Percentiles rank a stretch among this genome's conserved stretches.
Conservation (phyloP, 441 rosid genomes). For the Pelargonium australe region DNA sequence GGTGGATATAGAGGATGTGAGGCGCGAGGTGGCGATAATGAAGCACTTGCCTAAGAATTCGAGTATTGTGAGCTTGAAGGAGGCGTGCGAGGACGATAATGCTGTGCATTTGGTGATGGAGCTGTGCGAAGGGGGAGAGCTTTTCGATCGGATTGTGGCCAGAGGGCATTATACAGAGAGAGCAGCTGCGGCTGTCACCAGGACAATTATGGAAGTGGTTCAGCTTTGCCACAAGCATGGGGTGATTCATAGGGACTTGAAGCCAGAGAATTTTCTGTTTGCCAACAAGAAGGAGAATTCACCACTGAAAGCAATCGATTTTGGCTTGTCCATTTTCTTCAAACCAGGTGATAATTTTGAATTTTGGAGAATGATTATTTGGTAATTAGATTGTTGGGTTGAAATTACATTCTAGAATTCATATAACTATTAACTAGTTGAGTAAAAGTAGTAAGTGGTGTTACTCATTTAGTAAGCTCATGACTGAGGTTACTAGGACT, state of each 20-base stretch:
- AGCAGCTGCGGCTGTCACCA: constrained; percentile 89
- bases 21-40: constrained; percentile 97
- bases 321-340: constrained; percentile 95
- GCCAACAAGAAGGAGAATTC: constrained; percentile 98
- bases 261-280: constrained; percentile 93
- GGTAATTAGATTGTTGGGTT: neutral
- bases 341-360: constrained; percentile 61
- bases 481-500: neutral
- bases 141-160: constrained; percentile 97
- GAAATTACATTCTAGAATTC: neutral
- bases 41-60: constrained; percentile 80
- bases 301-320: constrained; percentile 93
- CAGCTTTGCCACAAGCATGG: constrained; percentile 94
- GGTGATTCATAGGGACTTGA: constrained; percentile 93
- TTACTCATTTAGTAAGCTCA: neutral
- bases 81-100: constrained; percentile 96
- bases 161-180: constrained; percentile 97
- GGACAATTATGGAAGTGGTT: constrained; percentile 92
- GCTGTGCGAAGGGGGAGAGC: constrained; percentile 95
- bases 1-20: constrained; percentile 89
- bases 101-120: constrained; percentile 99
- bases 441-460: neutral
- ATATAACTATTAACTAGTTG: neutral
- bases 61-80: constrained; percentile 85
- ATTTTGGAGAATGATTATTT: neutral